phyloP scores from a whole-genome alignment of 257 asterid species.

The Solanum piurae region DNA sequence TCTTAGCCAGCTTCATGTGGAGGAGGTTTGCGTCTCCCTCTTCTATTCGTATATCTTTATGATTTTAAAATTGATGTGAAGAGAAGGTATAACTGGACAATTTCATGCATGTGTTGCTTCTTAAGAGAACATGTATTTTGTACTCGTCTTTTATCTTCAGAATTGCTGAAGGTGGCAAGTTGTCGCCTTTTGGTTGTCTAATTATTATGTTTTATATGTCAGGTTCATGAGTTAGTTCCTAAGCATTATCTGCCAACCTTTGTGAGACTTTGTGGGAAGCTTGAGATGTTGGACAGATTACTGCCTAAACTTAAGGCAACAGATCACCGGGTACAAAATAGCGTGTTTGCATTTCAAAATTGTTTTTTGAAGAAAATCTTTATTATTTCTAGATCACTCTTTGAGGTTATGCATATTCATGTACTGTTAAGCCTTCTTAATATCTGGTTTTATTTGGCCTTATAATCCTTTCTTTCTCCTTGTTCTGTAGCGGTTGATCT shows the following conservation, averaged over 20 bases:
- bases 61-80: not conserved
- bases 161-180: not conserved
- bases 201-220: not conserved
- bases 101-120: not conserved
- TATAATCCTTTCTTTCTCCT: not conserved
- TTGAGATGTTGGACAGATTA: constrained; percentile 94
- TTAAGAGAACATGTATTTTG: not conserved
- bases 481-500: not conserved
- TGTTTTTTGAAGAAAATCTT: not conserved
- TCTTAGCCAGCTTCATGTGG: constrained; percentile 97
- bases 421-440: not conserved
- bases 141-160: not conserved
- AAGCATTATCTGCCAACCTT: constrained; percentile 79
- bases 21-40: constrained; percentile 47
- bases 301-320: constrained; percentile 96
- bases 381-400: not conserved
- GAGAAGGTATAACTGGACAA: not conserved
- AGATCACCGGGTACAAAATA: constrained; percentile 78
- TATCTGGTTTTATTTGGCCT: not conserved
- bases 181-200: not conserved
- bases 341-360: not conserved
- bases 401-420: not conserved
- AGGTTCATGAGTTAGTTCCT: constrained; percentile 91
- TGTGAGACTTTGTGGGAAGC: constrained; percentile 97
- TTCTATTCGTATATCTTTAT: not conserved